phyloP scores from a whole-genome alignment of 208 protist genomes.

The Acanthamoeba castellanii region DNA sequence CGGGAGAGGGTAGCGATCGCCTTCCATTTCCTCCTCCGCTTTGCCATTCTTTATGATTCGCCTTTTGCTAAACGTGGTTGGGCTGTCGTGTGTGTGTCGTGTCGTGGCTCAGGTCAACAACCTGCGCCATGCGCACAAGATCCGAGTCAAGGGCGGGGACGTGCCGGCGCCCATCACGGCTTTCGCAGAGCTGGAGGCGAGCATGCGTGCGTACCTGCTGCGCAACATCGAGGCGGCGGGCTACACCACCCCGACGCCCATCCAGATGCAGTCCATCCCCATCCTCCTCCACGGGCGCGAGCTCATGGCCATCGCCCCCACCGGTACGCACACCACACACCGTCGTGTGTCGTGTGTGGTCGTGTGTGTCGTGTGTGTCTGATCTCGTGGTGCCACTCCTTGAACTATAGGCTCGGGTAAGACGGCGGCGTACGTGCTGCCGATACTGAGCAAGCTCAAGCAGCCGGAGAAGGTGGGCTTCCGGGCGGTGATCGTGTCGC shows the following conservation, averaged over 20 bases:
- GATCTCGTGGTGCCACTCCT: neutral
- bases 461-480: conserved; percentile 90
- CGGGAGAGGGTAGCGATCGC: neutral
- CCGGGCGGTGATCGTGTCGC: conserved; percentile 95
- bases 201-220: conserved; percentile 33
- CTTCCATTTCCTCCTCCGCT: neutral
- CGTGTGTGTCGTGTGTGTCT: neutral
- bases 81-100: no score
- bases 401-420: conserved; percentile 92
- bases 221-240: conserved; percentile 78
- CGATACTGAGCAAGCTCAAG: conserved; percentile 92
- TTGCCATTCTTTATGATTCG: neutral
- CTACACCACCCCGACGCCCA: conserved; percentile 94
- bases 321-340: conserved; percentile 82
- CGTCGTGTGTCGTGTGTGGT: no score
- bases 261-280: conserved; percentile 98
- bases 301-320: conserved; percentile 88
- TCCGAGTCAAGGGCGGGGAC: conserved; percentile 30
- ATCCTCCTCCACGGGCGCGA: conserved; percentile 93
- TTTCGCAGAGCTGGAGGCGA: neutral
- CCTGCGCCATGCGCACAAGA: neutral
- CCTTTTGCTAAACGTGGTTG: no score
- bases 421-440: conserved; percentile 95
- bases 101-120: neutral
- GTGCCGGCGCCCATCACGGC: conserved; percentile 23